These are phyloP conservation scores for Kwoniella pini DNA, from an alignment of 768 basidiomycete genomes.

Conservation along the genomic window DNA sequence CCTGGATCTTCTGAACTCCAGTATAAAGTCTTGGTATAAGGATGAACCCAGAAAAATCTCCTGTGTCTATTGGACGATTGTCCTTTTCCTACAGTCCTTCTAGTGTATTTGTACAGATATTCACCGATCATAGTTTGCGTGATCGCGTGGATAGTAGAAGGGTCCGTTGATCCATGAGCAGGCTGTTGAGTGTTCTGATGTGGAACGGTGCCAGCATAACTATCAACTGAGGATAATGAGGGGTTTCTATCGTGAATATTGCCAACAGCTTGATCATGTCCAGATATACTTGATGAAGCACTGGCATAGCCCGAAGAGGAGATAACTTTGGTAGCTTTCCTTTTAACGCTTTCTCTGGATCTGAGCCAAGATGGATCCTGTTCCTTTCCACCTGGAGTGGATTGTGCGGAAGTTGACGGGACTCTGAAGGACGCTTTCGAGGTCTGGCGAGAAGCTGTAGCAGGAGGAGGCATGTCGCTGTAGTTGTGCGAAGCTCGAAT, in stretches of 20 bases:
- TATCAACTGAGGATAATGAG: slow-evolving; percentile 44
- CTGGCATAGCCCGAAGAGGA: slow-evolving; percentile 33
- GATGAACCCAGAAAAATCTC: slow-evolving; percentile 99
- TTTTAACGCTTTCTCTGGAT: slow-evolving; percentile 35
- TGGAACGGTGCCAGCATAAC: slow-evolving; percentile 7
- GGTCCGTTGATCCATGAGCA: slow-evolving; percentile 69
- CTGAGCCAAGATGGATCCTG: slow-evolving; percentile 25
- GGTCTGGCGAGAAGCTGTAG: slow-evolving; percentile 32
- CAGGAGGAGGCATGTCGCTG: slow-evolving; percentile 34
- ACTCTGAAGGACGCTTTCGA: slow-evolving; percentile 27
- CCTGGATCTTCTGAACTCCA: slow-evolving; percentile 97
- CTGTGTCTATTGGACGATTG: slow-evolving; percentile 85
- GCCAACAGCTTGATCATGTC: slow-evolving; percentile 6
- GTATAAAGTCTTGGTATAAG: slow-evolving; percentile 95
- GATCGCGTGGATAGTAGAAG: slow-evolving; percentile 87
- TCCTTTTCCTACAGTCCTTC: slow-evolving; percentile 83
- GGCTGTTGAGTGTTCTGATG: not conserved
- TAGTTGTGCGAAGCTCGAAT: slow-evolving; percentile 22
- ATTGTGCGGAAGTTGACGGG: slow-evolving; percentile 13
- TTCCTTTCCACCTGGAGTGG: slow-evolving; percentile 22
- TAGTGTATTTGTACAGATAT: slow-evolving; percentile 96
- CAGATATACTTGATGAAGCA: slow-evolving; percentile 35
- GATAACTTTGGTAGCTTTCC: slow-evolving; percentile 34
- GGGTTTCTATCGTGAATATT: slow-evolving; percentile 28
- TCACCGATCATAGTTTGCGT: slow-evolving; percentile 99